Percentiles rank a stretch among this genome's conserved stretches.
Conservation (phyloP, 2,329 filamentous ascomycete species). For the Lithohypha guttulata region DNA sequence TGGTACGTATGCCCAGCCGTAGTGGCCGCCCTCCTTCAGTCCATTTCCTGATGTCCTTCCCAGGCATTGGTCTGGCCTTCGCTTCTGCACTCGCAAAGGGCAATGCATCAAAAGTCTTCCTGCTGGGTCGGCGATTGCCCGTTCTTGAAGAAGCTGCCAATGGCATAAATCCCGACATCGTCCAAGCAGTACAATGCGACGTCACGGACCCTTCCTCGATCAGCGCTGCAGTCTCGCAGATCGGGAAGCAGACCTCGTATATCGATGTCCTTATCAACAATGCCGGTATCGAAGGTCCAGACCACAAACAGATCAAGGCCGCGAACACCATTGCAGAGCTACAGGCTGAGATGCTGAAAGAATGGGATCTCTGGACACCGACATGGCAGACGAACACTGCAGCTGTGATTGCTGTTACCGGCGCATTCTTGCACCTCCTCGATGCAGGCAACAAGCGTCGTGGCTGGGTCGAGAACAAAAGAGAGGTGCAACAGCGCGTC, state of each 20-base stretch:
- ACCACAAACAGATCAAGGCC: not conserved
- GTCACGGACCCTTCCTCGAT: conserved; percentile 26
- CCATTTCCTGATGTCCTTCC: not conserved
- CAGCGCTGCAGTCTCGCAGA: conserved; percentile 27
- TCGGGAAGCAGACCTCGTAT: conserved; percentile 27
- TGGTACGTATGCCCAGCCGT: conserved; percentile 26
- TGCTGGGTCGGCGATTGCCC: conserved; percentile 38
- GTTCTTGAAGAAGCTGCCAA: conserved; percentile 35
- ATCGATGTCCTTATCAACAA: conserved; percentile 26
- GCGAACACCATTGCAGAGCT: not conserved
- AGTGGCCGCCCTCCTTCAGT: not conserved
- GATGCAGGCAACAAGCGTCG: conserved; percentile 25
- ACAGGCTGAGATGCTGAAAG: not conserved
- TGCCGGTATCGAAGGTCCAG: conserved; percentile 31
- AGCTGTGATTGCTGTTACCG: conserved; percentile 19
- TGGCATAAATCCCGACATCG: conserved; percentile 29
- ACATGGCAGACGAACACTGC: not conserved
- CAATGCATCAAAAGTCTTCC: conserved; percentile 42
- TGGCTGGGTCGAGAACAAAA: conserved; percentile 10
- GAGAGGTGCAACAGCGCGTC: conserved; percentile 9
- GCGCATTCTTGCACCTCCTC: conserved; percentile 31
- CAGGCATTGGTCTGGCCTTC: conserved; percentile 33
- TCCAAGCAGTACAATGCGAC: conserved; percentile 32
- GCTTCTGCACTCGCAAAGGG: conserved; percentile 35
- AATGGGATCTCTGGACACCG: conserved; percentile 1